phyloP scores from a whole-genome alignment of 495 filamentous ascomycete species.

The Hypoxylon perforatum region DNA sequence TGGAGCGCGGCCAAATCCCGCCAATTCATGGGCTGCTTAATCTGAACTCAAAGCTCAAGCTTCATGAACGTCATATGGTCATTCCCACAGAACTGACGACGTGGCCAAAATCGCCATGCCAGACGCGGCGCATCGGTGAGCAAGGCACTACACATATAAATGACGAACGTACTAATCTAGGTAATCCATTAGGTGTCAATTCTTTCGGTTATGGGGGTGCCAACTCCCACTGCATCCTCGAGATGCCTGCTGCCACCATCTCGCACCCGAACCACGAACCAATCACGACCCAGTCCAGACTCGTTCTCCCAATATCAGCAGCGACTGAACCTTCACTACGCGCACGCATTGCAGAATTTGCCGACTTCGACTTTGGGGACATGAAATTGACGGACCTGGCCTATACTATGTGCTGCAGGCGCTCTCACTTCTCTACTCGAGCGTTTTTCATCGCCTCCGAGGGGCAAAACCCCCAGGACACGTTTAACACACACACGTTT shows the following conservation, averaged over 20 bases:
- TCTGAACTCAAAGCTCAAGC: conserved; percentile 55
- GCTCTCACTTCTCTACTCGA: conserved; percentile 30
- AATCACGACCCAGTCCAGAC: too few species aligned
- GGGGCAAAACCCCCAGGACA: neutral
- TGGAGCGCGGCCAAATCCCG: conserved; percentile 47
- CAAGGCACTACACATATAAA: too few species aligned
- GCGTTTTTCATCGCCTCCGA: conserved; percentile 35
- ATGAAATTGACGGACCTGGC: conserved; percentile 35
- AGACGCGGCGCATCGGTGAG: too few species aligned
- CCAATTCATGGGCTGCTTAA: too few species aligned
- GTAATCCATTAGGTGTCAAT: too few species aligned
- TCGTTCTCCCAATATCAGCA: neutral
- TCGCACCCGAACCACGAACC: too few species aligned
- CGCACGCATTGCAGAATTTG: neutral
- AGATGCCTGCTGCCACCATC: conserved; percentile 8
- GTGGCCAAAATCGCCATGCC: neutral
- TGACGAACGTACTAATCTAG: too few species aligned
- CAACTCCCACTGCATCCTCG: conserved; percentile 53
- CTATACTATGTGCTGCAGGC: conserved; percentile 43
- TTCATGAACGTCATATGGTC: conserved; percentile 23
- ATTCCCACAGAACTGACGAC: conserved; percentile 12
- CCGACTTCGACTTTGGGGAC: neutral
- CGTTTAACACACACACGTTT: neutral
- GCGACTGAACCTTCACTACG: neutral
- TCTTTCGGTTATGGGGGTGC: conserved; percentile 58